phyloP scores from a whole-genome alignment of 345 rosid species.

The Boechera retrofracta region DNA sequence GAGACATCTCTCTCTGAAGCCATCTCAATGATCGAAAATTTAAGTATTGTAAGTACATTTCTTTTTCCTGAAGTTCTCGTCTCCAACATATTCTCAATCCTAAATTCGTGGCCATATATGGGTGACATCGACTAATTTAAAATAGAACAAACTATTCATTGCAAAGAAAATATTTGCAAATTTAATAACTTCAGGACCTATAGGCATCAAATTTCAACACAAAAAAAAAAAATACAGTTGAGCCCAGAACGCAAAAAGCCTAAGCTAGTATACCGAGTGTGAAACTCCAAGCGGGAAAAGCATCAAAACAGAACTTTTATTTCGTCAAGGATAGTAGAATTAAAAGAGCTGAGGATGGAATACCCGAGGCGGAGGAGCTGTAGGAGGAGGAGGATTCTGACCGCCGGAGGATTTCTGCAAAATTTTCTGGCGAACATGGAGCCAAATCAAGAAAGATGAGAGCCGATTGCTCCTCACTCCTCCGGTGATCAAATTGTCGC shows the following conservation, averaged over 20 bases:
- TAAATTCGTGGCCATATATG: slow-evolving; percentile 3
- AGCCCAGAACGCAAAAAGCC: not conserved
- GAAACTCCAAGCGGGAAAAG: slow-evolving; percentile 9
- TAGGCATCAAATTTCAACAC: not conserved
- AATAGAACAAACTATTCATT: not conserved
- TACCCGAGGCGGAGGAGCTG: slow-evolving; percentile 51
- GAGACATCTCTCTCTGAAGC: slow-evolving; percentile 6
- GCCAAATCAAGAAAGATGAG: slow-evolving; percentile 31
- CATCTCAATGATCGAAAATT: not conserved
- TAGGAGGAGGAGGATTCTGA: slow-evolving; percentile 37
- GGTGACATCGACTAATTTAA: not conserved
- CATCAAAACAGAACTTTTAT: slow-evolving; percentile 17
- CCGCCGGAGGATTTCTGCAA: slow-evolving; percentile 47
- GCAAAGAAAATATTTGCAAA: slow-evolving; percentile 7
- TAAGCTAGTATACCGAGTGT: slow-evolving; percentile 16
- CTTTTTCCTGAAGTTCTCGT: not conserved
- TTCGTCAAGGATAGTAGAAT: not conserved
- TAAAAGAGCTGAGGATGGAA: not conserved
- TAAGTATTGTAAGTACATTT: not conserved
- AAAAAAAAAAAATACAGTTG: not conserved
- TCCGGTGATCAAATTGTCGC: slow-evolving; percentile 13
- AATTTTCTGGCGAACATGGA: slow-evolving; percentile 60
- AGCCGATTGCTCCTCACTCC: slow-evolving; percentile 17
- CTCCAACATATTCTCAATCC: not conserved
- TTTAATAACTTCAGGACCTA: not conserved